phyloP scores from a whole-genome alignment of 2,329 filamentous ascomycete species.

The Didymella exigua region DNA sequence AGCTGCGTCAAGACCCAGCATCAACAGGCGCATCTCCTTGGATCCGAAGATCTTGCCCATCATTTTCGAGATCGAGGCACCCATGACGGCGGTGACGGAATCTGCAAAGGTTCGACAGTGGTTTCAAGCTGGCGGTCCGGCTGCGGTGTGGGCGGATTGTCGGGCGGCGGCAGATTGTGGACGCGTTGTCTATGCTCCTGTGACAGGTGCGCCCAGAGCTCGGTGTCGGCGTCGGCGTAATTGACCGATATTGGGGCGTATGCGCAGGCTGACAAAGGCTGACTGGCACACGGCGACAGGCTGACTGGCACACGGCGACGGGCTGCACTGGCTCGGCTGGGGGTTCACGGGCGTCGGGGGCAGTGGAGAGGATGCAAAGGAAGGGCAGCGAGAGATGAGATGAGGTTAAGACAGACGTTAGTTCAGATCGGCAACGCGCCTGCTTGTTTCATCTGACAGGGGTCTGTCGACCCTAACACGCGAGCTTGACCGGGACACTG shows the following conservation, averaged over 20 bases:
- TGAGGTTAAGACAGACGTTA: slow-evolving; percentile 14
- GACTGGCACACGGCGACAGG: not conserved
- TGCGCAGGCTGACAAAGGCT: slow-evolving; percentile 1
- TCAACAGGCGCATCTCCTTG: slow-evolving; percentile 97
- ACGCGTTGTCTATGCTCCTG: slow-evolving; percentile 13
- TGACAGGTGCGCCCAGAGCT: slow-evolving; percentile 2
- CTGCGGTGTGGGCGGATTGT: not conserved
- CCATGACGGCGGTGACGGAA: slow-evolving; percentile 69
- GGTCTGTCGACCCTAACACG: slow-evolving; percentile 1
- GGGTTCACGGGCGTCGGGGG: slow-evolving; percentile 7
- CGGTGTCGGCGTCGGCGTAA: slow-evolving; percentile 12
- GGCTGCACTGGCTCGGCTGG: slow-evolving; percentile 5
- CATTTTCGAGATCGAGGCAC: slow-evolving; percentile 87
- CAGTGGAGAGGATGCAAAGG: not conserved
- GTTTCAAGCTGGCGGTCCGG: not conserved
- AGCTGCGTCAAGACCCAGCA: slow-evolving; percentile 95
- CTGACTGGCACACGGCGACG: too few species aligned
- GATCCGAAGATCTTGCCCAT: slow-evolving; percentile 99
- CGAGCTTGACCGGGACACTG: slow-evolving; percentile 2
- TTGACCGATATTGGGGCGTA: slow-evolving; percentile 3
- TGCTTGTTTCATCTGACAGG: slow-evolving; percentile 25
- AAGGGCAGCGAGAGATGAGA: slow-evolving; percentile 11
- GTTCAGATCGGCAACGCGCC: slow-evolving; percentile 15
- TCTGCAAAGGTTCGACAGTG: not conserved
- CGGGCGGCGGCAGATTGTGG: not conserved